A percentile compares a stretch with the other conserved stretches of the same genome.
phyloP scores from a whole-genome alignment of 768 basidiomycete genomes.

The Kwoniella sp. region DNA sequence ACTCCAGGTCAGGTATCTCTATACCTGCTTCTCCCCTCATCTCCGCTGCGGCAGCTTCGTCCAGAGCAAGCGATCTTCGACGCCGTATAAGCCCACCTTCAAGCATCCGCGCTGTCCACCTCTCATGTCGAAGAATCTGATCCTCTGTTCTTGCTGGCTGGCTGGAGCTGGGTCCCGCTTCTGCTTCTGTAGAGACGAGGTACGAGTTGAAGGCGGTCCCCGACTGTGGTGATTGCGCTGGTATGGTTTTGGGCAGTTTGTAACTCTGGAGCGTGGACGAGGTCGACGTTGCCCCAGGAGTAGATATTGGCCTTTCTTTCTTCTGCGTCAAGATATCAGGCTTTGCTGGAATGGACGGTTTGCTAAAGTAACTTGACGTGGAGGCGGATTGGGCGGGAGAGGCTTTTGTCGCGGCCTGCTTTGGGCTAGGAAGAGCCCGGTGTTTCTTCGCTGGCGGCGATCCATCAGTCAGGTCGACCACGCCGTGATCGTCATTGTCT shows the following conservation, averaged over 20 bases:
- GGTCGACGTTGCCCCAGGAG: background rate
- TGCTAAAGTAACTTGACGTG: conserved; percentile 29
- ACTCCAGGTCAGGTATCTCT: conserved; percentile 24
- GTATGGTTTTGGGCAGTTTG: conserved; percentile 16
- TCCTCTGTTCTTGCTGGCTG: conserved; percentile 25
- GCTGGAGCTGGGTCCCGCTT: conserved; percentile 15
- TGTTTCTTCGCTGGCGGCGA: conserved; percentile 34
- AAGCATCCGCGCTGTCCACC: conserved; percentile 37
- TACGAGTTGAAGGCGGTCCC: conserved; percentile 40
- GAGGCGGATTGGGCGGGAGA: conserved; percentile 14
- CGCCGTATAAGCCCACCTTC: conserved; percentile 46
- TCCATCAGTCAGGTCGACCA: conserved; percentile 29
- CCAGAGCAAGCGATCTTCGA: conserved; percentile 44
- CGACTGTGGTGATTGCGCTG: conserved; percentile 18
- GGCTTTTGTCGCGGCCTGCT: background rate
- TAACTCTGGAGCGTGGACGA: conserved; percentile 21
- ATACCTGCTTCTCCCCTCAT: conserved; percentile 25
- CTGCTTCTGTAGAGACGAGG: conserved; percentile 1
- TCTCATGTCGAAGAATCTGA: conserved; percentile 34
- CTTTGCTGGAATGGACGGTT: conserved; percentile 3
- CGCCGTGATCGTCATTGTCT: conserved; percentile 16
- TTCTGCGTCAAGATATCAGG: background rate
- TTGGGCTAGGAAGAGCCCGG: conserved; percentile 16
- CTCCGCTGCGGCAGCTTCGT: conserved; percentile 50
- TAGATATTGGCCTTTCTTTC: no score